Conservation (phyloP, 2,329 filamentous ascomycete species). For the Penicillium sp. region DNA sequence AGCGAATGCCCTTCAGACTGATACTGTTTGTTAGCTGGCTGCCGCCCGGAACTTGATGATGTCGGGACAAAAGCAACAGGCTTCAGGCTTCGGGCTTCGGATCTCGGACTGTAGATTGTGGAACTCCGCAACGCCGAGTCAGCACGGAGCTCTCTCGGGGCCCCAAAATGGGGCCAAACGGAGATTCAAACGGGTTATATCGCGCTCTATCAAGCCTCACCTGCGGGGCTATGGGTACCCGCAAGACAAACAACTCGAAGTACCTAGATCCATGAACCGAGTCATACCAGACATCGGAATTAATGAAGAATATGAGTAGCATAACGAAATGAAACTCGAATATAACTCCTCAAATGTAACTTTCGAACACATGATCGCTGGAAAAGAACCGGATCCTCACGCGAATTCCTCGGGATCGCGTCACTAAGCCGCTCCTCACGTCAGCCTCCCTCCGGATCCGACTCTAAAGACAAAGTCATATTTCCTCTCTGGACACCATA, state of each 20-base stretch:
- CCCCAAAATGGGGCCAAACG: not conserved
- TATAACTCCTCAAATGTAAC: not conserved
- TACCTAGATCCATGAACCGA: not conserved
- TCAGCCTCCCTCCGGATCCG: slow-evolving; percentile 3
- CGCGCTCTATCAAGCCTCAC: not conserved
- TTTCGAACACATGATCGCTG: too few relatives aligned
- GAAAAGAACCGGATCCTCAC: not conserved
- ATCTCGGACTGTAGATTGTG: not conserved
- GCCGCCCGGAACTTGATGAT: not conserved
- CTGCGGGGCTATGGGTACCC: not conserved
- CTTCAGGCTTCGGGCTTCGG: not conserved
- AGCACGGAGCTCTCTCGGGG: not conserved
- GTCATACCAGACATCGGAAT: not conserved
- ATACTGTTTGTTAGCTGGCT: not conserved
- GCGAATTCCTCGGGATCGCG: slow-evolving; percentile 6
- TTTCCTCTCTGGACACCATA: too few relatives aligned
- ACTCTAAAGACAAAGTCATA: not conserved
- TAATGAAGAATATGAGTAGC: slow-evolving; percentile 12
- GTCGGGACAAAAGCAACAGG: not conserved
- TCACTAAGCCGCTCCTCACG: slow-evolving; percentile 7
- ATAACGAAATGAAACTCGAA: not conserved
- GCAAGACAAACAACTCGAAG: not conserved
- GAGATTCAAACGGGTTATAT: not conserved
- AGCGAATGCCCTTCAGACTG: not conserved
- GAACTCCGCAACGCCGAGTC: not conserved